Conservation (phyloP, 1,284 basidiomycete genomes). For the Xerocomus nothofagi region DNA sequence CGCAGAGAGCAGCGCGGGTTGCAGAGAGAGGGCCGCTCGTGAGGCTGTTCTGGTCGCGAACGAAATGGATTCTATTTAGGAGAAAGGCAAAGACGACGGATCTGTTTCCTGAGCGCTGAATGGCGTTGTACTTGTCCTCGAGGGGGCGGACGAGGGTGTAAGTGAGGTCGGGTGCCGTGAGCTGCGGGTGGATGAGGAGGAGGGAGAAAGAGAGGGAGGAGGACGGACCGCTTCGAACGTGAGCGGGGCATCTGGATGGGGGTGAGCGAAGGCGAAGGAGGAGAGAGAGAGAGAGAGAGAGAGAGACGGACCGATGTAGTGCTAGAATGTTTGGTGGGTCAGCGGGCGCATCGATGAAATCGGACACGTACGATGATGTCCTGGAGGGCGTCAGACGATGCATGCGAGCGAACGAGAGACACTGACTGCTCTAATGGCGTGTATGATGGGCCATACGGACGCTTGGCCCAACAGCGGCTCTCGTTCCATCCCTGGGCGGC, state of each 20-base stretch:
- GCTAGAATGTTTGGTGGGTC: slow-evolving; percentile 13
- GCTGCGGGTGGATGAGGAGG: slow-evolving; percentile 41
- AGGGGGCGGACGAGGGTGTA: slow-evolving; percentile 82
- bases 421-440: slow-evolving; percentile 61
- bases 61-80: slow-evolving; percentile 85
- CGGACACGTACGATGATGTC: slow-evolving; percentile 52
- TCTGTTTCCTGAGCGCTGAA: slow-evolving; percentile 67
- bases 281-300: background rate
- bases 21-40: slow-evolving; percentile 66
- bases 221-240: slow-evolving; percentile 32
- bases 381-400: no score
- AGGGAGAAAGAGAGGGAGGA: background rate
- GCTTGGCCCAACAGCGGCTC: slow-evolving; percentile 44
- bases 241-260: slow-evolving; percentile 29
- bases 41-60: slow-evolving; percentile 65
- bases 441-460: slow-evolving; percentile 74
- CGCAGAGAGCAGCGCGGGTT: slow-evolving; percentile 81
- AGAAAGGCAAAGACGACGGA: slow-evolving; percentile 87
- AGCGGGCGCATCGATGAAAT: no score
- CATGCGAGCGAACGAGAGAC: background rate
- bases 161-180: slow-evolving; percentile 80
- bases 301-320: slow-evolving; percentile 33
- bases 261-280: background rate
- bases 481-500: slow-evolving; percentile 26
- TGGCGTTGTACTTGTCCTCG: slow-evolving; percentile 66